A percentile compares a stretch with the other conserved stretches of the same genome.
phyloP scores from a whole-genome alignment of 768 basidiomycete species.

The Leccinellum rugosiceps region DNA sequence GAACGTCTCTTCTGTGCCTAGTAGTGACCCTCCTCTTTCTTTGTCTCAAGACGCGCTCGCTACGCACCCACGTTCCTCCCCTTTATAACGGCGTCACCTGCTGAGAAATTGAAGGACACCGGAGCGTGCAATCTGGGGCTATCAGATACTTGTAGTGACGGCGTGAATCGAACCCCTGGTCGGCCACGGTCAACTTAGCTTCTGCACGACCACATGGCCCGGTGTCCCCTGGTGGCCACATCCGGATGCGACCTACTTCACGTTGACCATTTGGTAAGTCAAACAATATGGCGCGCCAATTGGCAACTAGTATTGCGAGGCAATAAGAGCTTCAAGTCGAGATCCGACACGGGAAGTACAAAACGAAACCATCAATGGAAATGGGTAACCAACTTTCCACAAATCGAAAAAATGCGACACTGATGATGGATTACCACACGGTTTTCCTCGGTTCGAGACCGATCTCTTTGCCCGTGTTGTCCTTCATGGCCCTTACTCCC shows the following conservation, averaged over 20 bases:
- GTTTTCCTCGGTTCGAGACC: constrained; percentile 30
- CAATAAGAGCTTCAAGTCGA: not conserved
- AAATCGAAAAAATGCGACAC: constrained; percentile 4
- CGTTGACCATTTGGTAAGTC: no score
- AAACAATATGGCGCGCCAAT: not conserved
- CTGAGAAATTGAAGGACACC: no score
- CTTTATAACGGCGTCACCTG: no score
- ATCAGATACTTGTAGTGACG: no score
- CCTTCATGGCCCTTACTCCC: constrained; percentile 37
- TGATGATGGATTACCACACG: not conserved
- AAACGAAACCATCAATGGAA: not conserved
- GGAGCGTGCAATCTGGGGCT: no score
- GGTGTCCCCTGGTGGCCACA: not conserved
- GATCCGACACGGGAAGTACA: not conserved
- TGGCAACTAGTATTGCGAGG: not conserved
- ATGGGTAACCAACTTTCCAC: not conserved
- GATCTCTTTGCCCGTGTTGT: constrained; percentile 32
- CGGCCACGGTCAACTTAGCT: not conserved
- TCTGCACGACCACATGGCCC: not conserved
- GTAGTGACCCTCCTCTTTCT: no score
- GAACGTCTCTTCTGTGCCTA: no score
- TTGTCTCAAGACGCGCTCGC: no score
- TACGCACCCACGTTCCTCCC: no score
- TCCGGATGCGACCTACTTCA: not conserved
- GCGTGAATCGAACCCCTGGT: no score